Base-by-base conservation (phyloP, 345 rosid species). In the Stellera chamaejasme region DNA sequence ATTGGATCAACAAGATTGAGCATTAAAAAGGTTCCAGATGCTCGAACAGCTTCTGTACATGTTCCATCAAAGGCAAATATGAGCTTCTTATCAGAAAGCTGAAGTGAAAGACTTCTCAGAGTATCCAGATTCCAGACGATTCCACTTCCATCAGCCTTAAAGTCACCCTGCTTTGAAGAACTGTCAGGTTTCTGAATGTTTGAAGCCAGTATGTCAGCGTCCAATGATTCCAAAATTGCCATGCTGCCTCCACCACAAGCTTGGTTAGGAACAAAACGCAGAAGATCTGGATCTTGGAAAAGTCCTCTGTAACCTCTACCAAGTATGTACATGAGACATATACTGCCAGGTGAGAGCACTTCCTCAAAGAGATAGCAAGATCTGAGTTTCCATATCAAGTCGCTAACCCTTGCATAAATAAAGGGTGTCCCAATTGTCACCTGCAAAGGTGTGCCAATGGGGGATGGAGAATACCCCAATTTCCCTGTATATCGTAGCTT, bases 211-310 rank as follows among this genome's bases (percentile, higher is more conserved):
- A 82, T 61, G 59, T 84, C 95, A 64, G 77, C 66, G 65, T 90
- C 97, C 66, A 90, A 64, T 27, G 93, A 76, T 62, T 84, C 97
- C 71, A 90, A 69, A 74, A 87, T 90, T 50, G 97, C 95, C 97
- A 90, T 82, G 75, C 84, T 84, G 58, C 90, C 97, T 64, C 97
- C 97, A 65, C 90, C 93, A 75, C 97, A 90, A 59, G 97, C 95
- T 74, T 90, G 97, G 69, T 82, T 82, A 64, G 97, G 95, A 15
- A 90, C 97, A 82, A 90, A 87, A 43, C 82, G 87, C 50, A 90
- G 78, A 65, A 90, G 84, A 66, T 87, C 86, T 2, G 95, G 68
- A 62, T 90, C 97, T 67, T 87, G 97, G 74, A 80, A 87, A 51
- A 90, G 88, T 62, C 97, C 97, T 74, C 82, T 84, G 72, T 90